Base-by-base conservation (phyloP, 108 stramenopile genomes). In the Conticribra guillardii region DNA sequence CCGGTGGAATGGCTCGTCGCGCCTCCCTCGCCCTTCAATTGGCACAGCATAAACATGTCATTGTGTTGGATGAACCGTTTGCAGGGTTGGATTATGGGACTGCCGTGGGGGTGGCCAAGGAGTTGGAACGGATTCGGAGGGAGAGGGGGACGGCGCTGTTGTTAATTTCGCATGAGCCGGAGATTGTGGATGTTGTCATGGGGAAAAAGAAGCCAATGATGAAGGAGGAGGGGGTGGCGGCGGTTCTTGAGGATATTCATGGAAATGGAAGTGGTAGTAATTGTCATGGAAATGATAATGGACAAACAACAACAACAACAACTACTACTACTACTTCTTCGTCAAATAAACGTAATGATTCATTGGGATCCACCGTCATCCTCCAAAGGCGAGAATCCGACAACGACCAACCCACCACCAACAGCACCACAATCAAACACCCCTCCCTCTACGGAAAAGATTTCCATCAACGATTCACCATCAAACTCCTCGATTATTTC, bases 1-100 rank as follows among this genome's bases (percentile, higher is more conserved):
- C 83, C n/a, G 91, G 91, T 0, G 91, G 91, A 2, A 93, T 93
- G 91, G 91, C 83, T 18, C 87, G 91, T 27, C 84, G 91, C n/a
- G 91, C 87, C 4, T 88, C 85, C 2, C 54, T 93, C 41, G 91
- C 91, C 2, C 57, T 93, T 26, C 89, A 90, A 78, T 54, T 93
- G 33, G 91, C 91, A 21, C 91, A 93, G 57, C 76, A 82, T 47
- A 93, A 93, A 64, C 89, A 81, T 32, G 76, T 93, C 26, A 85
- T 93, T 49, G 84, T 93, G 0, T 62, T 93, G 51, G 91, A 93
- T 69, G 91, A 93, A 64, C 91, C 91, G 17, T 93, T 93, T 74
- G 85, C 89, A 1, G 91, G 91, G 0, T 69, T 93, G 45, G 91
- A 93, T 65, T 31, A 62, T 16, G 68, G 60, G 3, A 80, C 86